Percentiles rank a stretch among this genome's conserved stretches.
phyloP scores from a whole-genome alignment of 2,329 filamentous ascomycete genomes.

The Pyricularia sp. region DNA sequence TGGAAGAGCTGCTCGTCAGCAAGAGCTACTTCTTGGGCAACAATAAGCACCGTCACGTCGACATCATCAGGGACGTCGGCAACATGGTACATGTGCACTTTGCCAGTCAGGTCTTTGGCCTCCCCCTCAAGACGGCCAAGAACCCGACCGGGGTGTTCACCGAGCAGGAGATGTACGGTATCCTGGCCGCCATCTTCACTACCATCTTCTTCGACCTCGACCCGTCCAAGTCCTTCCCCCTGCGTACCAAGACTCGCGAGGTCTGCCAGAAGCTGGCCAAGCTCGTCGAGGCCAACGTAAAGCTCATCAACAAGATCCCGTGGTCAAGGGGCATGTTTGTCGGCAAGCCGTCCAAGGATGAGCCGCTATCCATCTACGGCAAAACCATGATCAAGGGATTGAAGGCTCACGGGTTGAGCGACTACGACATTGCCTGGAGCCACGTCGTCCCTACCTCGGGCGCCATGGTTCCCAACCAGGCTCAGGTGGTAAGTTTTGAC shows the following conservation, averaged over 20 bases:
- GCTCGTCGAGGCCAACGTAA: conserved; percentile 51
- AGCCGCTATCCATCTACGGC: conserved; percentile 49
- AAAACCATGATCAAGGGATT: conserved; percentile 51
- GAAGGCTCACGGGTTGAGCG: conserved; percentile 46
- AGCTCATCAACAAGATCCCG: conserved; percentile 30
- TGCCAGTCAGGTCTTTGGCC: conserved; percentile 46
- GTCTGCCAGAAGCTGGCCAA: conserved; percentile 46
- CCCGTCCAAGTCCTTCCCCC: conserved; percentile 50
- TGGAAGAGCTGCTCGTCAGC: conserved; percentile 44
- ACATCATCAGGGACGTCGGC: conserved; percentile 57
- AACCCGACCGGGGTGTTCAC: conserved; percentile 45
- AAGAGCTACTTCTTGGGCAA: conserved; percentile 49
- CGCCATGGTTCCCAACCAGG: conserved; percentile 58
- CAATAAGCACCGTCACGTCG: conserved; percentile 47
- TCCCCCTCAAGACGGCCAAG: conserved; percentile 51
- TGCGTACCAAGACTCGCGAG: conserved; percentile 44
- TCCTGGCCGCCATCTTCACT: conserved; percentile 52
- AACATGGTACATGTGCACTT: conserved; percentile 56
- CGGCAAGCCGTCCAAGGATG: conserved; percentile 32
- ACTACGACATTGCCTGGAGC: conserved; percentile 55
- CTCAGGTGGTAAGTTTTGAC: conserved; percentile 40
- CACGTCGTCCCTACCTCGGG: conserved; percentile 56
- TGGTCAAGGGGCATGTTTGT: conserved; percentile 39
- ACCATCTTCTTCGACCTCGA: conserved; percentile 56
- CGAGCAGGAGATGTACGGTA: conserved; percentile 44